Base-by-base conservation (phyloP, 1,139 yeast species). In the Nematodospora anomalae region DNA sequence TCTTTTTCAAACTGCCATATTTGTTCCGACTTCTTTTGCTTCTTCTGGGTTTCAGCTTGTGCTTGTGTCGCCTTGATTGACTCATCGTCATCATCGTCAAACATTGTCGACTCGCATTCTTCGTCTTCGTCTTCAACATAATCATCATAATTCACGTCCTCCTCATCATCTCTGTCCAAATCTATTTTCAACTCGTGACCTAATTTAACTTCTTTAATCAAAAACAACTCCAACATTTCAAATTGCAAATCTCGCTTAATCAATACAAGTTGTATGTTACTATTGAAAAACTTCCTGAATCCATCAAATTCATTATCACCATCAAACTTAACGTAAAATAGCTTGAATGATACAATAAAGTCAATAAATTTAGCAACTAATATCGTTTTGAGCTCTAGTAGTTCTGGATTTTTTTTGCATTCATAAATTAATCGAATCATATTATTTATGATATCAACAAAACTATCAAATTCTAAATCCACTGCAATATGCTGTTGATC, bases 151-250 rank as follows among this genome's bases (percentile, higher is more conserved):
- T 74, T 72, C 3, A 80, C 84, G 48, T 72, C 82, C 54, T 83
- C 89, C 26, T 71, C 69, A 26, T 70, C 79, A 16, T 60, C 64
- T 49, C 86, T 68, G 24, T 78, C 83, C 36, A 82, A 53, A 8
- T 67, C 64, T 2, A 69, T 51, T 0, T 57, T 60, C 11, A 53
- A 40, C 3, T 42, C 27, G 16, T 41, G 44, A 0, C 64, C 71
- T 5, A 64, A 40, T 20, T 48, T 50, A 1, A 64, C 54, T 40
- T 69, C 75, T 37, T 66, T 67, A 24, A 53, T 50, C 32, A 69
- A 55, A 37, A 62, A 69, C 8, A 61, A 47, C 21, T 57, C 53
- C 36, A 65, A 39, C 4, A 69, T 38, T 16, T 51, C 49, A 1
- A 45, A 37, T 46, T 65, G 66, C 5, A 62, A 27, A 3, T 49